A percentile compares a stretch with the other conserved stretches of the same genome.
Conservation (phyloP, 1,284 basidiomycete genomes). For the Meripilus lineatus region DNA sequence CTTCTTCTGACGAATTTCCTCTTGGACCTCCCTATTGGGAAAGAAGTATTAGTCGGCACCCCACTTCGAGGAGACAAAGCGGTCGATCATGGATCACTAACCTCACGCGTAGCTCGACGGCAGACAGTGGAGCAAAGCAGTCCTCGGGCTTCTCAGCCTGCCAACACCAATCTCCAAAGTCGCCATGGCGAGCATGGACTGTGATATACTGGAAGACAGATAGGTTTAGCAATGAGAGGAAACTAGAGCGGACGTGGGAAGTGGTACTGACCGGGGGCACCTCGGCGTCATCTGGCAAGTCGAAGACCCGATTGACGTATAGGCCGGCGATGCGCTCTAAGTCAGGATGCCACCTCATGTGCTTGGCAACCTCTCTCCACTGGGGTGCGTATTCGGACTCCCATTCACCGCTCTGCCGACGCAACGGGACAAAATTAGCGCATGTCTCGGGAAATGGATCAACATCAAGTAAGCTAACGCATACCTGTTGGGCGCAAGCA, state of each 20-base stretch:
- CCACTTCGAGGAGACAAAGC: neutral
- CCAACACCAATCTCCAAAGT: conserved; percentile 51
- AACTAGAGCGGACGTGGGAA: neutral
- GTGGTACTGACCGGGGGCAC: conserved; percentile 36
- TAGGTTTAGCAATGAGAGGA: conserved; percentile 1
- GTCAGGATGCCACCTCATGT: conserved; percentile 40
- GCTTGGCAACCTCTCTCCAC: conserved; percentile 42
- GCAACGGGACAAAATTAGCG: conserved; percentile 1
- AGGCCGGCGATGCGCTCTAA: conserved; percentile 34
- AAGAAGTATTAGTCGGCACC: neutral
- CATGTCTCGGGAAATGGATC: neutral
- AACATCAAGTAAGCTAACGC: conserved; percentile 11
- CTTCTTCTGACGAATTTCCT: conserved; percentile 44
- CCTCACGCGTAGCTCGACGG: conserved; percentile 51
- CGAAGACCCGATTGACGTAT: conserved; percentile 39
- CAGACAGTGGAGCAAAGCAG: conserved; percentile 58
- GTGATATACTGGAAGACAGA: conserved; percentile 58
- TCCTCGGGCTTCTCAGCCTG: conserved; percentile 37
- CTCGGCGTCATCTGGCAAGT: conserved; percentile 25
- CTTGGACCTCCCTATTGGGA: conserved; percentile 45
- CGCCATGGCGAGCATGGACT: conserved; percentile 59
- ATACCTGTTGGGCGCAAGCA: conserved; percentile 31
- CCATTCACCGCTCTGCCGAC: conserved; percentile 35
- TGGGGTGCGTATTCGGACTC: conserved; percentile 42
- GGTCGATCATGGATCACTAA: conserved; percentile 10